Evolutionary conservation across 768 basidiomycete genomes (phyloP), one percentile per base, ranked within the genome.

Genomic region (Trichaptum fuscoviolaceum): DNA sequence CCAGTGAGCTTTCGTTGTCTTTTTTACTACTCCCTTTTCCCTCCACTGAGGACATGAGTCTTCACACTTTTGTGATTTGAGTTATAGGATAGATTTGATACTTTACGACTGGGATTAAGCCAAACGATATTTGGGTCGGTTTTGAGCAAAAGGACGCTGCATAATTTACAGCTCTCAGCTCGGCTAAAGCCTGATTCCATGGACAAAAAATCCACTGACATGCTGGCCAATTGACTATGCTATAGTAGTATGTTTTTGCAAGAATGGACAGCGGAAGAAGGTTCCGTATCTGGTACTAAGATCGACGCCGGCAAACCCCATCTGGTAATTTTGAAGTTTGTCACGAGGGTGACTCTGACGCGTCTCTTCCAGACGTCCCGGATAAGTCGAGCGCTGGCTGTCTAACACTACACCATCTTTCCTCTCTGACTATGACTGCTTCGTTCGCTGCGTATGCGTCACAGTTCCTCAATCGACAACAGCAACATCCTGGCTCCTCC

Each of bases 391-490:
- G 42, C 15, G 42, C 42, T 52, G 42, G 2, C 42, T 5, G 42
- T 52, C 42, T 6, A 52, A 12, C 42, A 20, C 42, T 5, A 12
- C 42, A 52, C 12, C 42, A 52, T 52, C 42, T 52, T 20, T 30
- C 30, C 42, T 15, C 42, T 52, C 20, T 52, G 59, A 34, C 65
- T n/a, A 83, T 83, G 83, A 84, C 87, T 62, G 84, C 89, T 70
- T 90, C 91, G 42, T 93, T 93, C 77, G 88, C 90, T 70, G 86
- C 86, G 63, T 92, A 90, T 79, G 91, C 91, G 63, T 92, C 91
- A 58, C 90, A 92, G 71, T 92, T 92, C 74, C 80, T 93, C 75
- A 87, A 83, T 74, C 83, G 84, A 70, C 87, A 85, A 71, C 82
- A 85, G 71, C 82, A 78, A 67, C 79, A 81, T 65, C 73, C 69